Conservation (phyloP, 2,329 filamentous ascomycete species). For the Aspergillus sp. region DNA sequence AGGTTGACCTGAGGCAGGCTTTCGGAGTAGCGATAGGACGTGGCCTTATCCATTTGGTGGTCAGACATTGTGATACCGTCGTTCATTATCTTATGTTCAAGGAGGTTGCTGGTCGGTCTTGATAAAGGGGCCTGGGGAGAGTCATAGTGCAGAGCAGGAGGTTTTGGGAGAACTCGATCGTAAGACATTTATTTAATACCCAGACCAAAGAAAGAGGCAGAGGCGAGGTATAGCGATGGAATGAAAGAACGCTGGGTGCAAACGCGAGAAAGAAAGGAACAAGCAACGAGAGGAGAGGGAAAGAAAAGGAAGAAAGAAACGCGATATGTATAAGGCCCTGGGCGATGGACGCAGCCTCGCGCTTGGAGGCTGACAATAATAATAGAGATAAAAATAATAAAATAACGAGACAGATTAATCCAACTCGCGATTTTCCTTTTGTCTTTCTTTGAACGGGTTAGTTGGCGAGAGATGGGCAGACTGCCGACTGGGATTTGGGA, state of each 20-base stretch:
- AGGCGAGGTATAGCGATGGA: conserved; percentile 12
- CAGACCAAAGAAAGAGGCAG: conserved; percentile 9
- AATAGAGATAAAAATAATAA: conserved; percentile 8
- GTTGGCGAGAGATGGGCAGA: not conserved
- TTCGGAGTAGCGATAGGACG: conserved; percentile 22
- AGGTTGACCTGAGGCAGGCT: conserved; percentile 29
- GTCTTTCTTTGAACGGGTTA: conserved; percentile 1
- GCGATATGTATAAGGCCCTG: not conserved
- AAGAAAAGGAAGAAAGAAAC: conserved; percentile 11
- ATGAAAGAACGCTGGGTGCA: conserved; percentile 13
- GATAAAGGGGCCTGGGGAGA: conserved; percentile 31
- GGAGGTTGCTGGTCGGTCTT: conserved; percentile 35
- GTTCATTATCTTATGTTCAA: conserved; percentile 46
- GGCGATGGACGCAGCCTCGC: not conserved
- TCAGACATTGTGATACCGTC: conserved; percentile 26
- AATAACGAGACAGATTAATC: conserved; percentile 8
- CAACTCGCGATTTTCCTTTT: conserved; percentile 2
- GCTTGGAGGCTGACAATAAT: conserved; percentile 1
- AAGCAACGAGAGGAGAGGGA: conserved; percentile 11
- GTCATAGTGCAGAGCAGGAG: conserved; percentile 44
- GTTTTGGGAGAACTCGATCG: conserved; percentile 49
- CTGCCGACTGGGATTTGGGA: conserved; percentile 4
- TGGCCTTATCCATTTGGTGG: conserved; percentile 17
- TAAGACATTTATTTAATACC: conserved; percentile 49
- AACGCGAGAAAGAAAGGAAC: conserved; percentile 12